Conservation (phyloP, 371 early-diverging fungal genomes). For the Mucor indicus region DNA sequence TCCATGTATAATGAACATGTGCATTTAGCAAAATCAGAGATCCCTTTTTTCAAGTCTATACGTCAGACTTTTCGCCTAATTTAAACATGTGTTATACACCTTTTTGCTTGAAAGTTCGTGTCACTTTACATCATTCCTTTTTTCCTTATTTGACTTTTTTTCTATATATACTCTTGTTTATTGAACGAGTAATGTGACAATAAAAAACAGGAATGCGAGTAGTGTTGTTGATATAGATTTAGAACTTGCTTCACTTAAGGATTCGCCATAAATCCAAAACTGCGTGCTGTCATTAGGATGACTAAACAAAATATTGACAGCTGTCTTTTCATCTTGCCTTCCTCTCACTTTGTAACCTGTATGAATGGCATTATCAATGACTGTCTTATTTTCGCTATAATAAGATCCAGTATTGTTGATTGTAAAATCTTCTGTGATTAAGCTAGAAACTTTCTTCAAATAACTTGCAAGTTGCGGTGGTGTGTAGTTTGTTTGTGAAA, state of each 20-base stretch:
- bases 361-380: slow-evolving; percentile 33
- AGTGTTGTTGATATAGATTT: neutral
- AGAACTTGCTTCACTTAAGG: slow-evolving; percentile 3
- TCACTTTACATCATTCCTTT: no score
- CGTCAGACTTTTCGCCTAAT: no score
- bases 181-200: no score
- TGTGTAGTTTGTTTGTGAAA: slow-evolving; percentile 32
- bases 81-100: no score
- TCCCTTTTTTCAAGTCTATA: no score
- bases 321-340: slow-evolving; percentile 10
- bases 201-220: neutral
- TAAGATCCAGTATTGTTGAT: slow-evolving; percentile 27
- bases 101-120: no score
- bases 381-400: slow-evolving; percentile 36
- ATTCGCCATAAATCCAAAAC: slow-evolving; percentile 26
- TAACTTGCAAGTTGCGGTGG: slow-evolving; percentile 24
- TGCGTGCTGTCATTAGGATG: slow-evolving; percentile 23
- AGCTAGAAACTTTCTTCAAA: slow-evolving; percentile 24
- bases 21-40: no score
- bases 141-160: no score
- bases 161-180: no score
- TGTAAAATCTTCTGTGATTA: slow-evolving; percentile 29
- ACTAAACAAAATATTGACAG: slow-evolving; percentile 26
- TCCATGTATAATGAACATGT: no score
- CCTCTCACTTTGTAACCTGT: slow-evolving; percentile 25